These are phyloP conservation scores for Phytophthora megakarya DNA, from an alignment of 352 stramenopile species.

Conservation along the genomic window DNA sequence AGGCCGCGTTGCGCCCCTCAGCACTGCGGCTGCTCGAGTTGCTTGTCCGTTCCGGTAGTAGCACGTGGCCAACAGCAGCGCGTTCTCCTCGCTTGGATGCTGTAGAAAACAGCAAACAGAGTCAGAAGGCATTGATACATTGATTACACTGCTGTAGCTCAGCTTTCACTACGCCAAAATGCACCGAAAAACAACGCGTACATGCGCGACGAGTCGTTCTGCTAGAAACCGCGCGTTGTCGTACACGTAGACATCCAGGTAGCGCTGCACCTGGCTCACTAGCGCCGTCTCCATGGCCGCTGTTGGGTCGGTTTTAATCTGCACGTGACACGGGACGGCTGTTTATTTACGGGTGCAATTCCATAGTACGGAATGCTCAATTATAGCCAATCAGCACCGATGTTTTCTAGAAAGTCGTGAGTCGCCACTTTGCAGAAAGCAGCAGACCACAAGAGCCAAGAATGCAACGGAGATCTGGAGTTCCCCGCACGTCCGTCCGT, in stretches of 20 bases:
- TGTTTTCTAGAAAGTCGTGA: background rate
- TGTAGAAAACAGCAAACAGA: constrained; percentile 34
- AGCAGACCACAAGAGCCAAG: constrained; percentile 4
- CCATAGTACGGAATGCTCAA: background rate
- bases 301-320: constrained; percentile 23
- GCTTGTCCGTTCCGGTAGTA: constrained; percentile 65
- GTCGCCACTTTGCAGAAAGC: background rate
- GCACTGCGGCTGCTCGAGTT: constrained; percentile 58
- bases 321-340: background rate
- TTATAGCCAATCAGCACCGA: background rate
- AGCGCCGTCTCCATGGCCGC: constrained; percentile 54
- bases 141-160: constrained; percentile 8
- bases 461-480: constrained; percentile 40
- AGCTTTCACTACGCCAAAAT: constrained; percentile 20
- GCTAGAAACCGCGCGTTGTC: constrained; percentile 81
- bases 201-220: constrained; percentile 80
- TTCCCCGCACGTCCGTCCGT: constrained; percentile 56
- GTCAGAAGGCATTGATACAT: constrained; percentile 24
- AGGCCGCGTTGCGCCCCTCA: constrained; percentile 42
- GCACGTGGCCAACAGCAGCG: constrained; percentile 61
- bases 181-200: constrained; percentile 30
- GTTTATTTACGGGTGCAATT: background rate
- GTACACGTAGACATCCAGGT: constrained; percentile 59
- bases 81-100: constrained; percentile 62
- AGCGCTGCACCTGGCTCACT: constrained; percentile 51